Conservation (phyloP, 1,284 basidiomycete species). For the Ustilago trichophora region DNA sequence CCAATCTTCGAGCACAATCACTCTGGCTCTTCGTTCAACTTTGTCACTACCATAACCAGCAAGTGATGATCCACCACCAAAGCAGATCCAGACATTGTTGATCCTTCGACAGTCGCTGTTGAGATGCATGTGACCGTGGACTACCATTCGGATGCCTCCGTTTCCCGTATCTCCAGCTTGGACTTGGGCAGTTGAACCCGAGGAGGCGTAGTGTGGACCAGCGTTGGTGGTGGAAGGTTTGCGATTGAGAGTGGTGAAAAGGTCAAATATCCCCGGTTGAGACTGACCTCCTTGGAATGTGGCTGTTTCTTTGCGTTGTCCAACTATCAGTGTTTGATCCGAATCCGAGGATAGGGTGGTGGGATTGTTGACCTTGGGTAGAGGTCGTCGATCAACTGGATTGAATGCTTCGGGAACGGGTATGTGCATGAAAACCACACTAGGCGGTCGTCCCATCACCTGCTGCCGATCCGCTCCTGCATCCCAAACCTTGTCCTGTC, state of each 20-base stretch:
- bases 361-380: background rate
- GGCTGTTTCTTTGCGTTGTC: slow-evolving; percentile 43
- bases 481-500: slow-evolving; percentile 20
- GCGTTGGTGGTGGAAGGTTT: background rate
- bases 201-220: background rate
- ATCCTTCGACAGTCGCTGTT: slow-evolving; percentile 83
- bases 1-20: slow-evolving; percentile 70
- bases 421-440: slow-evolving; percentile 63
- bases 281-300: slow-evolving; percentile 47
- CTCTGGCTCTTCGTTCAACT: slow-evolving; percentile 39
- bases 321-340: slow-evolving; percentile 21
- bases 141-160: no score
- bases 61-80: slow-evolving; percentile 78
- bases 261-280: slow-evolving; percentile 59
- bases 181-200: no score
- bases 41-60: slow-evolving; percentile 45
- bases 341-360: background rate
- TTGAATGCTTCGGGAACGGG: slow-evolving; percentile 62
- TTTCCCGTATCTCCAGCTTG: no score
- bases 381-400: slow-evolving; percentile 2
- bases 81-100: slow-evolving; percentile 89
- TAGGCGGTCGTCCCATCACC: slow-evolving; percentile 42
- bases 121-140: slow-evolving; percentile 61
- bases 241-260: slow-evolving; percentile 25
- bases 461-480: slow-evolving; percentile 21